Evolutionary conservation across 192 early-diverging fungal genomes (phyloP).

Genomic region (Cetraspora pellucida): DNA sequence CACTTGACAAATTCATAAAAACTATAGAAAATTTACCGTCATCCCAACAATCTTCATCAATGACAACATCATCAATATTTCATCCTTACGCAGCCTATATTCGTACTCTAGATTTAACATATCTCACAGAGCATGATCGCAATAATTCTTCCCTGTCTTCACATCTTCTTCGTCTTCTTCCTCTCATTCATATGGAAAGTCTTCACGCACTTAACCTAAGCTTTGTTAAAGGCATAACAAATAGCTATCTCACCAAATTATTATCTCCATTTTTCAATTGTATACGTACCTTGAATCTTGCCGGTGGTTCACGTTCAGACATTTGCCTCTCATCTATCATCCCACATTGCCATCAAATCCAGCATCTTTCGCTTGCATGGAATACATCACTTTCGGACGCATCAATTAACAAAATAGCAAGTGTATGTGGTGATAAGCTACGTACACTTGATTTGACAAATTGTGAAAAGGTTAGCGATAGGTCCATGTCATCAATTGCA

Average conservation of each 20-base stretch:
- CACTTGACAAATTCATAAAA: slow-evolving; percentile 34
- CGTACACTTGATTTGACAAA: slow-evolving; percentile 33
- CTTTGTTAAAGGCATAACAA: slow-evolving; percentile 34
- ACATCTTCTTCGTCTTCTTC: slow-evolving; percentile 30
- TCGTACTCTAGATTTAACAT: slow-evolving; percentile 26
- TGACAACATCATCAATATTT: neutral
- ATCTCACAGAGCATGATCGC: slow-evolving; percentile 31
- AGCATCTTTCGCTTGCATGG: slow-evolving; percentile 32
- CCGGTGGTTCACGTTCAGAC: slow-evolving; percentile 28
- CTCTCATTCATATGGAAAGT: slow-evolving; percentile 28
- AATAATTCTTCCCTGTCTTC: slow-evolving; percentile 30
- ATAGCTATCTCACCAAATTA: slow-evolving; percentile 33
- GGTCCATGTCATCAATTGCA: slow-evolving; percentile 17
- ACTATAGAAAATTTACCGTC: slow-evolving; percentile 18
- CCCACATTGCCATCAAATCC: slow-evolving; percentile 29
- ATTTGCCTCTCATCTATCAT: slow-evolving; percentile 26
- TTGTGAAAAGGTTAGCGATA: slow-evolving; percentile 36
- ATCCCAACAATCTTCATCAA: slow-evolving; percentile 7
- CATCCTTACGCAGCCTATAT: slow-evolving; percentile 30
- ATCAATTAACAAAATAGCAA: slow-evolving; percentile 23
- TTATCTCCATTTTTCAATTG: slow-evolving; percentile 27
- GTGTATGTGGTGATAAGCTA: slow-evolving; percentile 3
- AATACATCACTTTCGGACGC: slow-evolving; percentile 31
- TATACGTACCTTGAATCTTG: slow-evolving; percentile 25
- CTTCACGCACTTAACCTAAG: slow-evolving; percentile 23